Percentiles rank a stretch among this genome's conserved stretches.
phyloP scores from a whole-genome alignment of 345 rosid genomes.

The Kernera saxatilis region DNA sequence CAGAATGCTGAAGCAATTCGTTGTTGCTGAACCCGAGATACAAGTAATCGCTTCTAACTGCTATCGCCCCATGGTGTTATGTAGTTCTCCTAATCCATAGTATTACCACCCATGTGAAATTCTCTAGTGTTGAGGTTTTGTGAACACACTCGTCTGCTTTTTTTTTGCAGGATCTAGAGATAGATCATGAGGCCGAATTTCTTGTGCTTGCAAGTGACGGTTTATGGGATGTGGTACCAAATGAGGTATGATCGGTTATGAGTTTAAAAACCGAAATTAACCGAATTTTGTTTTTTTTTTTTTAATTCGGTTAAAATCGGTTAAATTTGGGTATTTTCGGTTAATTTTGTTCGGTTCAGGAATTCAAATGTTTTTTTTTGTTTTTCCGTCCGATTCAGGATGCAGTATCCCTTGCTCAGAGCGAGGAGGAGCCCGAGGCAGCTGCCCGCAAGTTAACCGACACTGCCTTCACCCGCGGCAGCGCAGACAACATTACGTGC shows the following conservation, averaged over 20 bases:
- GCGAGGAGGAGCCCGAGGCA: conserved; percentile 74
- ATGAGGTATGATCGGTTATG: conserved; percentile 86
- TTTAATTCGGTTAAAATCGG: no score
- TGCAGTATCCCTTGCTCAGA: conserved; percentile 67
- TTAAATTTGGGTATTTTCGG: no score
- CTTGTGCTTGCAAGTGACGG: conserved; percentile 99
- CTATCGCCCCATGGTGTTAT: neutral
- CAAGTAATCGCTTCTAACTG: conserved; percentile 52
- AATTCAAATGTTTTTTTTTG: neutral
- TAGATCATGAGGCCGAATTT: conserved; percentile 68
- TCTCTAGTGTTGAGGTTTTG: neutral
- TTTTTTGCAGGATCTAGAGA: conserved; percentile 58
- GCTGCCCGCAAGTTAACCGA: conserved; percentile 88
- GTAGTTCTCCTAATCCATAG: neutral
- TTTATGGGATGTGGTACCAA: conserved; percentile 93
- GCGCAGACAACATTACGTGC: conserved; percentile 97
- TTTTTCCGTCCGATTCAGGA: conserved; percentile 43
- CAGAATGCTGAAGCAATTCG: conserved; percentile 96
- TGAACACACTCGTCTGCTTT: conserved; percentile 3
- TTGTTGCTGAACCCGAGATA: conserved; percentile 97
- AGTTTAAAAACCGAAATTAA: no score
- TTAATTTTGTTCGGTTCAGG: no score
- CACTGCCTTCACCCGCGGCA: conserved; percentile 76
- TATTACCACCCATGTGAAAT: neutral
- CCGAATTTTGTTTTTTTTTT: no score